phyloP scores from a whole-genome alignment of 2,329 filamentous ascomycete species.

The Clonostachys rosea region DNA sequence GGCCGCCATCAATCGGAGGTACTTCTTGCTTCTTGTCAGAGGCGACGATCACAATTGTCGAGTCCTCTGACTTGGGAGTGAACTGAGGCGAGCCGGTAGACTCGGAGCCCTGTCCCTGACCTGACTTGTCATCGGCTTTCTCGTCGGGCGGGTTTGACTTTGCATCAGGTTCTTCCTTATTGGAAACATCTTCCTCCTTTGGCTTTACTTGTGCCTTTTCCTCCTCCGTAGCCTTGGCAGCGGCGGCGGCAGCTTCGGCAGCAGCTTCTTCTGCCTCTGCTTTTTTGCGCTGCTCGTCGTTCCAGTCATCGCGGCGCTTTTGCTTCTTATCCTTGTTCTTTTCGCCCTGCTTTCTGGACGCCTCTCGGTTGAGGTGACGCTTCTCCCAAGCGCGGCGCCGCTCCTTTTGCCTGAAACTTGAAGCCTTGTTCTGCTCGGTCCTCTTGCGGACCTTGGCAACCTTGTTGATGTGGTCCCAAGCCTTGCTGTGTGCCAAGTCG shows the following conservation, averaged over 20 bases:
- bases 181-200: slow-evolving; percentile 5
- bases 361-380: slow-evolving; percentile 35
- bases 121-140: slow-evolving; percentile 6
- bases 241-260: slow-evolving; percentile 15
- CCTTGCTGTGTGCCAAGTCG: slow-evolving; percentile 56
- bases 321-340: slow-evolving; percentile 30
- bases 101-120: slow-evolving; percentile 9
- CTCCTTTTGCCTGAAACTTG: slow-evolving; percentile 35
- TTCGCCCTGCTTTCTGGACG: slow-evolving; percentile 32
- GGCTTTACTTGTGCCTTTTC: slow-evolving; percentile 3
- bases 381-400: slow-evolving; percentile 44
- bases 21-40: slow-evolving; percentile 26
- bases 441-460: slow-evolving; percentile 44
- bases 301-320: slow-evolving; percentile 16
- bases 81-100: slow-evolving; percentile 21
- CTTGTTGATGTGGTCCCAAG: slow-evolving; percentile 42
- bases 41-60: slow-evolving; percentile 7
- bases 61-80: slow-evolving; percentile 22
- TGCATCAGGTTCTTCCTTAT: slow-evolving; percentile 2
- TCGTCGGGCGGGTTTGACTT: not conserved
- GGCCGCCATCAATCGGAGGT: slow-evolving; percentile 15
- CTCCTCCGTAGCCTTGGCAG: slow-evolving; percentile 3
- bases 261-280: slow-evolving; percentile 17
- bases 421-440: slow-evolving; percentile 43
- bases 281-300: slow-evolving; percentile 17